Conservation (phyloP, 768 basidiomycete genomes). For the Macrolepiota fuliginosa region DNA sequence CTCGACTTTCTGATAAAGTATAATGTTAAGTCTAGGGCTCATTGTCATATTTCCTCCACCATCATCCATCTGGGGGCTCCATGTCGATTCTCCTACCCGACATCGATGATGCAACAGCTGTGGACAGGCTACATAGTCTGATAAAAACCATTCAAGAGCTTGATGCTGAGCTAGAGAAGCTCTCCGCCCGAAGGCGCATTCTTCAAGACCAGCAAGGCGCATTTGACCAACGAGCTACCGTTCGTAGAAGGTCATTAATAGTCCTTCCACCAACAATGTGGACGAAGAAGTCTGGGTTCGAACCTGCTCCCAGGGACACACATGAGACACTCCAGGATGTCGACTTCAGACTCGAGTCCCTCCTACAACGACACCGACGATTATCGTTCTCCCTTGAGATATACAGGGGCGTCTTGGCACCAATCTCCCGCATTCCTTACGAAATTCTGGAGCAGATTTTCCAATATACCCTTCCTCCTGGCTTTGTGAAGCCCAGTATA, state of each 20-base stretch:
- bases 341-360: not conserved
- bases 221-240: not conserved
- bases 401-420: not conserved
- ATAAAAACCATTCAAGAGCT: not conserved
- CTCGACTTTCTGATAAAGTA: not conserved
- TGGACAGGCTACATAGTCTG: not conserved
- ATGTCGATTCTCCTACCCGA: slow-evolving; percentile 7
- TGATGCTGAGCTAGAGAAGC: not conserved
- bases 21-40: not conserved
- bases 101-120: not conserved
- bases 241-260: not conserved
- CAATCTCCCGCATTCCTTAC: slow-evolving; percentile 5
- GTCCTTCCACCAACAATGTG: not conserved
- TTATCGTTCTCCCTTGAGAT: slow-evolving; percentile 5
- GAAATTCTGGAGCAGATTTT: slow-evolving; percentile 8
- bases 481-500: slow-evolving; percentile 1
- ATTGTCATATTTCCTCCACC: not conserved
- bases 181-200: not conserved
- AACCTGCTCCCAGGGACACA: not conserved
- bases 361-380: not conserved
- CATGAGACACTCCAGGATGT: not conserved
- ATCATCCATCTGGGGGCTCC: not conserved
- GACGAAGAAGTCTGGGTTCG: not conserved
- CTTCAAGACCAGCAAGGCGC: not conserved
- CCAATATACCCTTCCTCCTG: not conserved